Evolutionary conservation across 331 rosid species (phyloP), one percentile per base, ranked within the genome.

Genomic region (Malus hybrid): DNA sequence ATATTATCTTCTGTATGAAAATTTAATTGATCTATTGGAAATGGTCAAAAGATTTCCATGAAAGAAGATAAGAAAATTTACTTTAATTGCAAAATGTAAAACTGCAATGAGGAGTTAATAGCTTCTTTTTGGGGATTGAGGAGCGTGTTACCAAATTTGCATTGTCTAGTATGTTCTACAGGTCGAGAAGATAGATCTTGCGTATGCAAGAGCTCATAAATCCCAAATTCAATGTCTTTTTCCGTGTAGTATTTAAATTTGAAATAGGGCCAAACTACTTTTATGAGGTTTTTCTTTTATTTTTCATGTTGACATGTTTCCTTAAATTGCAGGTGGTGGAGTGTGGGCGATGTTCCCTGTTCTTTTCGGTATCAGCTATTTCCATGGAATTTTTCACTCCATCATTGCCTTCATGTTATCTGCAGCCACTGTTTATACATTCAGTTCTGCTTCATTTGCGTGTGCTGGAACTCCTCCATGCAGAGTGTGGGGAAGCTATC

Each of bases 401-500:
- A 59, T 79, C 75, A 14, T 95, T 46, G 70, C 96, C 39, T 59
- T 83, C 65, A 56, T 86, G 67, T 84, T 95, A 87, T 84, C 96
- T 74, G 80, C 84, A 73, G 75, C 90, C 61, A 95, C 99, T 48
- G 1, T 92, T 76, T 87, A 86, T 68, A 85, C 79, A 67, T 90
- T 90, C 87, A 79, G 90, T 83, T 82, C 87, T 44, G 89, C 93
- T 62, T 92, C 99, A 69, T 92, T 95, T 70, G 77, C 80, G 27
- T 81, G 90, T 82, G 96, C 98, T 44, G 99, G 99, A 70, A 74
- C 85, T 48, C 93, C 98, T 39, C 93, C 97, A 22, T 86, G 31
- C 74, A 68, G 83, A 55, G 42, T 81, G 70, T 95, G 98, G 99
- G 97, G 99, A 50, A 88, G 92, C 89, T 92, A 90, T 86, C 96